Percentiles rank a stretch among this genome's conserved stretches.
phyloP scores from a whole-genome alignment of 176 grass and related monocot genomes.

The Aegilops tauschii region DNA sequence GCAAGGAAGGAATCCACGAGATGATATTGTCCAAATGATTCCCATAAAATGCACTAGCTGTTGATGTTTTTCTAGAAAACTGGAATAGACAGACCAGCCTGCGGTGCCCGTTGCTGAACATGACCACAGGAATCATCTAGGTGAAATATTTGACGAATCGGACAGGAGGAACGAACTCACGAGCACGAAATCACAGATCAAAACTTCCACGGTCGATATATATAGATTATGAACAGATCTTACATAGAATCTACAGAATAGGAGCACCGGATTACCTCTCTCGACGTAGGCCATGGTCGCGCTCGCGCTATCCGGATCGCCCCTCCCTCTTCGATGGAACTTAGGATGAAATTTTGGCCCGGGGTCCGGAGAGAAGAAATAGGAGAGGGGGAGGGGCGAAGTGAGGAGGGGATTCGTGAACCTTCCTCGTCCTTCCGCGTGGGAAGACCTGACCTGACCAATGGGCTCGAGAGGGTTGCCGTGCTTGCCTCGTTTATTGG shows the following conservation, averaged over 20 bases:
- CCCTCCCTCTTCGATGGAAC: conserved; percentile 17
- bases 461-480: background rate
- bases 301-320: background rate
- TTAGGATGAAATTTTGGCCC: background rate
- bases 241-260: background rate
- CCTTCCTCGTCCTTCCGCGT: conserved; percentile 21
- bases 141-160: background rate
- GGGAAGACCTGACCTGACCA: conserved; percentile 2
- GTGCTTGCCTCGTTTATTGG: background rate
- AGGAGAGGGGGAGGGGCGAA: background rate
- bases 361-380: background rate
- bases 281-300: conserved; percentile 53
- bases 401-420: conserved; percentile 42
- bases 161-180: background rate
- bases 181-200: background rate
- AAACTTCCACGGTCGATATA: background rate
- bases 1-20: background rate
- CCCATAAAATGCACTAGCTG: background rate
- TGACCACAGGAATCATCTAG: background rate
- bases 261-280: conserved; percentile 38
- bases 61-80: background rate
- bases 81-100: background rate
- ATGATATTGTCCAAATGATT: background rate
- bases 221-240: background rate
- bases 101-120: background rate